These are phyloP conservation scores for Metschnikowia koreensis DNA, from an alignment of 805 yeast species.

Conservation along the genomic window DNA sequence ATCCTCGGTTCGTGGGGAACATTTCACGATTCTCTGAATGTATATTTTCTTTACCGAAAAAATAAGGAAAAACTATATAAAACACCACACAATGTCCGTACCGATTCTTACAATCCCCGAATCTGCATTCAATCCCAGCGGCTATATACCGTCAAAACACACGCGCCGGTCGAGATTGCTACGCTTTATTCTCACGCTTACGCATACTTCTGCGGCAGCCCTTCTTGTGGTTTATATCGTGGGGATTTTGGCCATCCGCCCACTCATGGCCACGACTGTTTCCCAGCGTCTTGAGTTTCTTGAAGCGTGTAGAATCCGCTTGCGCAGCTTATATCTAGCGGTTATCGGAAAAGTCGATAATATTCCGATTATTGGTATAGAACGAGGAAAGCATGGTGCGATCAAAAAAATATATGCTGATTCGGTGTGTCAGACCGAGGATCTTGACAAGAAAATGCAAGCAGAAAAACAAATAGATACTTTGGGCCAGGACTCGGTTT, in stretches of 20 bases:
- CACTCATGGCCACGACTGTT: conserved; percentile 31
- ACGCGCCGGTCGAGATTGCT: conserved; percentile 24
- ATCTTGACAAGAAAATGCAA: conserved; percentile 20
- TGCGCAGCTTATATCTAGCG: conserved; percentile 37
- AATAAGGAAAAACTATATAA: neutral
- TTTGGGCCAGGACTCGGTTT: conserved; percentile 25
- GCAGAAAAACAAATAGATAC: conserved; percentile 23
- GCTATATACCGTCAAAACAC: conserved; percentile 16
- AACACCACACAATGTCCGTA: conserved; percentile 17
- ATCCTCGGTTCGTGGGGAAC: conserved; percentile 7
- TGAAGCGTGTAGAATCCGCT: conserved; percentile 29
- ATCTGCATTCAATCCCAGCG: conserved; percentile 34
- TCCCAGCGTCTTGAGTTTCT: conserved; percentile 33
- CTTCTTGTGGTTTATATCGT: conserved; percentile 30
- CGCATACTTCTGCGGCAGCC: conserved; percentile 34
- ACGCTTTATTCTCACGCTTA: conserved; percentile 28
- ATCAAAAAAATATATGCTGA: conserved; percentile 35
- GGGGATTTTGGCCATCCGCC: conserved; percentile 34
- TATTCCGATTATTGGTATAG: conserved; percentile 41
- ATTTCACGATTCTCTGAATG: neutral
- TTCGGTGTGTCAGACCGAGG: conserved; percentile 38
- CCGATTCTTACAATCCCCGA: conserved; percentile 43
- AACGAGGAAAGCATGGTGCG: conserved; percentile 21
- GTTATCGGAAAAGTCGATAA: conserved; percentile 33
- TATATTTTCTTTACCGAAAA: neutral